phyloP scores from a whole-genome alignment of 305 asterid species.

The Rubia peregrina region DNA sequence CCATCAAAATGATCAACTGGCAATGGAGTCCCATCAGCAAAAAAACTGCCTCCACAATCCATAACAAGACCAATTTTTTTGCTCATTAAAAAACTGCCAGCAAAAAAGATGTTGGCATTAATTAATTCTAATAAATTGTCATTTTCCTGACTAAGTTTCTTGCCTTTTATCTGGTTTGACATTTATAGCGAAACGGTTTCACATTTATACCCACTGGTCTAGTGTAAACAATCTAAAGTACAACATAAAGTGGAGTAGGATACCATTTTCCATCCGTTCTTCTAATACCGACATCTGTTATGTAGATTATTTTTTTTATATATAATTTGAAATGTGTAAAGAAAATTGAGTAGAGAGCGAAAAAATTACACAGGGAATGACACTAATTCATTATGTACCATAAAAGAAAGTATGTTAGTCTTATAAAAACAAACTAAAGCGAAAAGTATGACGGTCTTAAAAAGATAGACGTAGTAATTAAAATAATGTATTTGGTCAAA shows the following conservation, averaged over 20 bases:
- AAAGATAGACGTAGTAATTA: not conserved
- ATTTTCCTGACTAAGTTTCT: not conserved
- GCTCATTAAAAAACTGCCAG: too few relatives aligned
- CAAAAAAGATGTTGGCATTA: not conserved
- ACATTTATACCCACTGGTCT: not conserved
- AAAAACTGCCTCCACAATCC: not conserved
- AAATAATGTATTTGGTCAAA: not conserved
- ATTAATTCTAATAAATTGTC: not conserved
- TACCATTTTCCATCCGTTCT: too few relatives aligned
- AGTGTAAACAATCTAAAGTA: not conserved
- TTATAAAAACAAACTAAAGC: too few relatives aligned
- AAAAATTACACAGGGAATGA: too few relatives aligned
- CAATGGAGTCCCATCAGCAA: constrained; percentile 4
- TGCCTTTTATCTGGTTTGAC: not conserved
- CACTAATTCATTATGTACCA: too few relatives aligned
- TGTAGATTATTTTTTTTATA: too few relatives aligned
- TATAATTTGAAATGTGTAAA: too few relatives aligned
- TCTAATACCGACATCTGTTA: too few relatives aligned
- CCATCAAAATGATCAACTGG: constrained; percentile 27
- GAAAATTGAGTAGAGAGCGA: too few relatives aligned
- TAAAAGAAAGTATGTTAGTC: too few relatives aligned
- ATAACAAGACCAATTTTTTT: not conserved
- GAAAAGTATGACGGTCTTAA: not conserved
- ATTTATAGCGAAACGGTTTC: not conserved
- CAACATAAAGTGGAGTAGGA: not conserved